phyloP scores from a whole-genome alignment of 148 eudicot genomes.

The Fagopyrum tataricum region DNA sequence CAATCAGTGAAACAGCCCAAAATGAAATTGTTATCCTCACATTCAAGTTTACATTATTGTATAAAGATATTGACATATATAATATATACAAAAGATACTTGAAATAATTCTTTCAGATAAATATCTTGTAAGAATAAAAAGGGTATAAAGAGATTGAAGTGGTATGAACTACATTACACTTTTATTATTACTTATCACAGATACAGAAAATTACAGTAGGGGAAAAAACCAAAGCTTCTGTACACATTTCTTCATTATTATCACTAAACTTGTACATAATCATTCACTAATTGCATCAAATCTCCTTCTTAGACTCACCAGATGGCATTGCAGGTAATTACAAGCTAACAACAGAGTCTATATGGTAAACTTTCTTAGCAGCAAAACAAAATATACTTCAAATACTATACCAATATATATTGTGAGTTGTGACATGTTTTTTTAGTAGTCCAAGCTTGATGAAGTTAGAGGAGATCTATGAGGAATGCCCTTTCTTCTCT shows the following conservation, averaged over 20 bases:
- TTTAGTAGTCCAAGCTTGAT: conserved; percentile 39
- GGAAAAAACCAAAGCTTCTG: background rate
- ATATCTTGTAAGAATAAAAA: too few species aligned
- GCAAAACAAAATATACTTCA: background rate
- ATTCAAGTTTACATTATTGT: too few species aligned
- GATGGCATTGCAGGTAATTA: conserved; percentile 3
- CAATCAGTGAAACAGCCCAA: too few species aligned
- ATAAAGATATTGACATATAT: too few species aligned
- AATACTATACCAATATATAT: background rate
- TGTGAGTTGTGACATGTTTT: background rate
- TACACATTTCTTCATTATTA: background rate
- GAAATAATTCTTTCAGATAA: too few species aligned
- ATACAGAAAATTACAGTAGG: background rate
- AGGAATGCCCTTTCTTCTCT: conserved; percentile 97
- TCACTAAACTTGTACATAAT: background rate
- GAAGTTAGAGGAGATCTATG: conserved; percentile 84
- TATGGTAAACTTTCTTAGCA: background rate
- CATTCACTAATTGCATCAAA: background rate
- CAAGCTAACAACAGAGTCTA: background rate
- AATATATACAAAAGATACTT: too few species aligned
- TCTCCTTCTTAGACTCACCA: background rate
- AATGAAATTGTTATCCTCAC: too few species aligned
- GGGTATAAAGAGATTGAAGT: too few species aligned
- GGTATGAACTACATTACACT: too few species aligned
- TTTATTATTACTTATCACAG: background rate